phyloP scores from a whole-genome alignment of 2,329 filamentous ascomycete species.

The Penicillium olsonii region DNA sequence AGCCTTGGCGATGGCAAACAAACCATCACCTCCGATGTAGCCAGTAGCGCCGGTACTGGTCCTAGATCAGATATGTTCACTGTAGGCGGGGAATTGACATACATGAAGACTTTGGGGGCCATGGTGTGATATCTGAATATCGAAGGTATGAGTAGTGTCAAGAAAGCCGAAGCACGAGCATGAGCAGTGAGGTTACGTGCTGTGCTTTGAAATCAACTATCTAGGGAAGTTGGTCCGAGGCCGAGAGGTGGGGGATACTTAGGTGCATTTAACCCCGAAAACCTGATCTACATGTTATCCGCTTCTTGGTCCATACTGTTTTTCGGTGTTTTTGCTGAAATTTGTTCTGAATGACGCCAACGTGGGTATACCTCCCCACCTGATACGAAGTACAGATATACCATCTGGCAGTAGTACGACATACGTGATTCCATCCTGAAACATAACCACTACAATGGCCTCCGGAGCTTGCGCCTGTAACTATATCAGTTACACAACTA shows the following conservation, averaged over 20 bases:
- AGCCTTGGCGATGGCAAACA: conserved; percentile 47
- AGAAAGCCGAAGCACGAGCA: background rate
- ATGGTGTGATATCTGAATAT: background rate
- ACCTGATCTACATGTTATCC: background rate
- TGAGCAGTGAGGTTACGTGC: background rate
- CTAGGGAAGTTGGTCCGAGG: conserved; percentile 7
- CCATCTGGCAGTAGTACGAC: too few species aligned
- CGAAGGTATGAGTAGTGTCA: background rate
- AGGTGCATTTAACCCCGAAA: background rate
- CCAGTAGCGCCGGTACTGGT: conserved; percentile 54
- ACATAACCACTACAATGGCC: conserved; percentile 19
- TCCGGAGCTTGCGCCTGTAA: conserved; percentile 49
- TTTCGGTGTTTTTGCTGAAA: too few species aligned
- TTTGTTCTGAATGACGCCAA: too few species aligned
- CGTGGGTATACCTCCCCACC: too few species aligned
- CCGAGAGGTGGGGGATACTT: conserved; percentile 5
- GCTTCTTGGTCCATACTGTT: too few species aligned
- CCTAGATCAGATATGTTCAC: conserved; percentile 14
- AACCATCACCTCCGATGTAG: conserved; percentile 56
- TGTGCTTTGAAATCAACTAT: conserved; percentile 31
- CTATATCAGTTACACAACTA: conserved; percentile 45
- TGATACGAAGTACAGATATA: background rate
- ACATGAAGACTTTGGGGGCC: conserved; percentile 33
- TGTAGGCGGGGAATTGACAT: conserved; percentile 20
- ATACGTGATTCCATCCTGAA: background rate